Base-by-base conservation (phyloP, 2,329 filamentous ascomycete species). In the Sporothrix sp. region DNA sequence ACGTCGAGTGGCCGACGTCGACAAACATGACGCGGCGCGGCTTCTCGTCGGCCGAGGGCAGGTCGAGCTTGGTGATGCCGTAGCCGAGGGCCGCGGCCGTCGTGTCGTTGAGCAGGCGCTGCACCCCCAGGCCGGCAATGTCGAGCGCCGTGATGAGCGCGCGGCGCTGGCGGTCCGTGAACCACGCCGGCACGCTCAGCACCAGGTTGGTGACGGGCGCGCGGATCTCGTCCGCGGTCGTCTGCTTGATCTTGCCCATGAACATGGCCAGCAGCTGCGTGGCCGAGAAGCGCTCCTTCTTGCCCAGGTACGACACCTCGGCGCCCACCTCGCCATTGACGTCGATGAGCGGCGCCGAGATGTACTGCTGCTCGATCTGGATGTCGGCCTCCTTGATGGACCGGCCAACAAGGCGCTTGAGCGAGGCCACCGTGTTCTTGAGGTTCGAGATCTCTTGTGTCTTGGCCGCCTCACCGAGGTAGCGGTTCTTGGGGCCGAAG, bases 401-500 rank as follows among this genome's bases (percentile, higher is more conserved):
- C 66, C 93, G 88, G 65, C 93, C 93, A 64, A 85, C 85, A 61
- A 98, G 83, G 64, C 93, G 87, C 75, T 95, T 95, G 63, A 98
- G 79, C 59, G 82, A 90, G 68, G 81, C 77, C 72, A 98, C 87
- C 60, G 93, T 98, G 79, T 98, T 98, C 78, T 97, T 98, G 65
- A 97, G 82, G 78, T 98, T 98, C 65, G 91, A 95, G 67, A 95
- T 94, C 73, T 98, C 93, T 74, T 96, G 91, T 60, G 91, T 97
- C 81, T 97, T 97, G 60, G 93, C 93, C 52, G 87, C 71, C 75
- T 98, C 93, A 59, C 93, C 93, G 58, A 98, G 79, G 68, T 94
- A 95, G 74, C 93, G 86, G 69, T 80, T 83, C 74, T 95, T 95
- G 67, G 88, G 85, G 54, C 89, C 88, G 70, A 98, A 98, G 63